Evolutionary conservation across 495 filamentous ascomycete species (phyloP).

Genomic region (Aspergillus leporis): DNA sequence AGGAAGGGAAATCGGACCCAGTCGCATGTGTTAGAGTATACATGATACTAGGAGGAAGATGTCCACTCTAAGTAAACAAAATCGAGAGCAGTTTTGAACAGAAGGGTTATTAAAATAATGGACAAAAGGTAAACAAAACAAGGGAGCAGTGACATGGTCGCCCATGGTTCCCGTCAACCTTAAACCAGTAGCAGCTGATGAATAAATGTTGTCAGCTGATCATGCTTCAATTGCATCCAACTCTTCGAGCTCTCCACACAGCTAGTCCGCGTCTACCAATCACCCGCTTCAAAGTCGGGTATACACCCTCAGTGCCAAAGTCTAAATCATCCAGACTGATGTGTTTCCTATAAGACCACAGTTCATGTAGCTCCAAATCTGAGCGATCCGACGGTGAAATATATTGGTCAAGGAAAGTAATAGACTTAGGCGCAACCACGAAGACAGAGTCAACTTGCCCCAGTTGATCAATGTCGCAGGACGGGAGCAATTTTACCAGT

Average conservation of each 20-base stretch:
- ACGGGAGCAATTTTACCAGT: slow-evolving; percentile 53
- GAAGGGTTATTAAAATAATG: neutral
- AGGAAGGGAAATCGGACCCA: neutral
- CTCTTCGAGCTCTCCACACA: slow-evolving; percentile 58
- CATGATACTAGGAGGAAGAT: neutral
- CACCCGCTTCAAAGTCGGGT: slow-evolving; percentile 70
- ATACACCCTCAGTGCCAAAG: slow-evolving; percentile 79
- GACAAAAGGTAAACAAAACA: slow-evolving; percentile 7
- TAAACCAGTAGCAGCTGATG: slow-evolving; percentile 7
- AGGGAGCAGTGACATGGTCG: neutral
- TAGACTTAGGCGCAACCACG: slow-evolving; percentile 69
- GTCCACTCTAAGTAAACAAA: neutral
- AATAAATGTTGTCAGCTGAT: slow-evolving; percentile 5
- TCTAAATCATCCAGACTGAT: slow-evolving; percentile 93
- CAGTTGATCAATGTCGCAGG: slow-evolving; percentile 41
- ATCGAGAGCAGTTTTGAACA: neutral
- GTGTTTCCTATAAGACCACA: slow-evolving; percentile 75
- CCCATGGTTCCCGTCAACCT: neutral
- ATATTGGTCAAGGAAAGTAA: slow-evolving; percentile 68
- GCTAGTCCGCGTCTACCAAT: slow-evolving; percentile 77
- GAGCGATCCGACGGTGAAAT: slow-evolving; percentile 22
- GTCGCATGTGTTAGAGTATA: neutral
- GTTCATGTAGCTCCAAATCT: slow-evolving; percentile 50
- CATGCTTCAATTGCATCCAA: slow-evolving; percentile 15
- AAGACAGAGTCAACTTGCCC: slow-evolving; percentile 48